Percentiles rank a stretch among this genome's conserved stretches.
These are phyloP conservation scores for Spathaspora sp. DNA, from an alignment of 1,139 yeast species.

Conservation along the genomic window DNA sequence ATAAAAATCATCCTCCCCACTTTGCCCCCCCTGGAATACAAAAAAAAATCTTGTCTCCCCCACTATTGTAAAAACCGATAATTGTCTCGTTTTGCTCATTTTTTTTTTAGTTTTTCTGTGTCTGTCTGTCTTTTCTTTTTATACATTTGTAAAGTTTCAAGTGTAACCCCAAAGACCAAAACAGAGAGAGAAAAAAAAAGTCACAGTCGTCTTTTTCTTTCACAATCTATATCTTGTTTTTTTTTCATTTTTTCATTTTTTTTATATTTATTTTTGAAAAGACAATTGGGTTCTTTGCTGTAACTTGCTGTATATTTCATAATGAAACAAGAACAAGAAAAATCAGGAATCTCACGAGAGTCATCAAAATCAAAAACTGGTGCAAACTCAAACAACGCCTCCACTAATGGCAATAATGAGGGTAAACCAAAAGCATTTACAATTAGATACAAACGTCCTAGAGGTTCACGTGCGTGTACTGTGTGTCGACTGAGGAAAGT, in stretches of 20 bases:
- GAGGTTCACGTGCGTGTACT: conserved; percentile 55
- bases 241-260: neutral
- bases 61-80: neutral
- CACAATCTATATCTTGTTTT: neutral
- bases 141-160: neutral
- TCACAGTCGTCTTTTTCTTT: neutral
- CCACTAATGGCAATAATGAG: neutral
- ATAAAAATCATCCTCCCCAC: neutral
- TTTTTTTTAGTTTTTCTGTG: neutral
- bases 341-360: neutral
- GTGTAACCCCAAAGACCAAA: neutral
- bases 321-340: neutral
- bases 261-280: no score
- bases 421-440: conserved; percentile 48
- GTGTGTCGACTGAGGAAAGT: conserved; percentile 73
- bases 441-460: conserved; percentile 49
- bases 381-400: neutral
- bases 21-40: neutral
- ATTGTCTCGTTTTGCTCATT: neutral
- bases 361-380: neutral
- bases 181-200: neutral
- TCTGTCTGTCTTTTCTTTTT: neutral
- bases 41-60: neutral
- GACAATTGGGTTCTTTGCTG: no score
- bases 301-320: neutral